These are phyloP conservation scores for Phalaenopsis hybrid DNA, from an alignment of 116 monocot genomes.

Conservation along the genomic window DNA sequence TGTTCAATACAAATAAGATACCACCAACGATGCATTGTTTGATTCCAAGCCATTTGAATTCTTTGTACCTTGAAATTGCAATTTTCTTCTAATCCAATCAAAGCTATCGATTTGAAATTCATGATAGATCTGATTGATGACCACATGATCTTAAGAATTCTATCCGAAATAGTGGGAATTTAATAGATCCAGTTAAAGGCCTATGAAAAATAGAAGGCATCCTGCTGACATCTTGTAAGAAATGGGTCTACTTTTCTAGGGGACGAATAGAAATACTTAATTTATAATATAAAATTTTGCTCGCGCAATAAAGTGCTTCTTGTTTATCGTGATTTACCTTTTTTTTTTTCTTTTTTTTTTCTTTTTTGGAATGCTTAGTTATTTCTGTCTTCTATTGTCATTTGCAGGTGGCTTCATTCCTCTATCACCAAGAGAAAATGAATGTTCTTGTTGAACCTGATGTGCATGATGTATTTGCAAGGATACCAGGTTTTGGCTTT, in stretches of 20 bases:
- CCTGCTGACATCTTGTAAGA: not conserved
- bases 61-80: not conserved
- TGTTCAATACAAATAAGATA: not conserved
- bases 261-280: not conserved
- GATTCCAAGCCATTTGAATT: not conserved
- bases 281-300: not conserved
- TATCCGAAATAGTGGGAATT: not conserved
- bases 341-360: slow-evolving; percentile 1
- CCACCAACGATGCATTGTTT: not conserved
- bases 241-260: not conserved
- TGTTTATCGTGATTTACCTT: not conserved
- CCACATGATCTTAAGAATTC: not conserved
- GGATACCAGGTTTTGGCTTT: slow-evolving; percentile 94
- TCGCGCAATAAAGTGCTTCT: not conserved
- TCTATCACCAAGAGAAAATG: slow-evolving; percentile 89
- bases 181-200: not conserved
- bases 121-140: not conserved
- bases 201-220: not conserved
- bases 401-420: slow-evolving; percentile 78
- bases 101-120: not conserved
- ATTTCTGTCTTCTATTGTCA: slow-evolving; percentile 16
- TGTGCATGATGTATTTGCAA: slow-evolving; percentile 93
- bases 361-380: not conserved
- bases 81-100: not conserved
- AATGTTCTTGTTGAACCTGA: slow-evolving; percentile 98